Percentiles rank a stretch among this genome's conserved stretches.
These are phyloP conservation scores for Penicillium sp. DNA, from an alignment of 2,329 filamentous ascomycete species.

Conservation along the genomic window DNA sequence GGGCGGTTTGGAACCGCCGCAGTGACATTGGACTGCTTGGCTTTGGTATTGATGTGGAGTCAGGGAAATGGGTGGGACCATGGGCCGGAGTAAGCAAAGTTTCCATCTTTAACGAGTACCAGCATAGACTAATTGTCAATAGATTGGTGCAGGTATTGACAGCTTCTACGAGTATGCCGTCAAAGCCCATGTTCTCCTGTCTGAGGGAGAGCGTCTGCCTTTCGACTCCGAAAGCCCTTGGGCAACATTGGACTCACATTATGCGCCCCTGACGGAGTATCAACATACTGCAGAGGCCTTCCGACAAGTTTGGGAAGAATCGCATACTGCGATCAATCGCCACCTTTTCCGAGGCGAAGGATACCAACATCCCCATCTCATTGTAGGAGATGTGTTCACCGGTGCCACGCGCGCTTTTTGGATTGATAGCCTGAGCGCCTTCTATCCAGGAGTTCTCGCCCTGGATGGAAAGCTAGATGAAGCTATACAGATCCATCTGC, in stretches of 20 bases:
- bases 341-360: slow-evolving; percentile 78
- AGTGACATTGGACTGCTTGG: slow-evolving; percentile 86
- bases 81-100: slow-evolving; percentile 64
- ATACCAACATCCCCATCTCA: slow-evolving; percentile 85
- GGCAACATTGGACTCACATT: slow-evolving; percentile 61
- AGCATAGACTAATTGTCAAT: slow-evolving; percentile 10
- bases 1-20: slow-evolving; percentile 89
- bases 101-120: not conserved
- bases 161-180: slow-evolving; percentile 98
- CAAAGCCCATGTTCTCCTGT: slow-evolving; percentile 88
- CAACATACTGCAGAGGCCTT: slow-evolving; percentile 76
- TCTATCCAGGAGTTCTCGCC: slow-evolving; percentile 85
- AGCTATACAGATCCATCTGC: slow-evolving; percentile 81
- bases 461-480: slow-evolving; percentile 88
- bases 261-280: slow-evolving; percentile 61
- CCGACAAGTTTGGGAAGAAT: slow-evolving; percentile 76
- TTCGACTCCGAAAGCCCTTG: slow-evolving; percentile 43
- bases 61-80: slow-evolving; percentile 80
- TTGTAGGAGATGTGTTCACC: slow-evolving; percentile 83
- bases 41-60: slow-evolving; percentile 87
- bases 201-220: slow-evolving; percentile 58
- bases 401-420: slow-evolving; percentile 87
- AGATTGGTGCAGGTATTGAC: slow-evolving; percentile 91
- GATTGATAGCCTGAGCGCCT: slow-evolving; percentile 94
- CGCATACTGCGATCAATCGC: slow-evolving; percentile 81